Conservation (phyloP, 768 basidiomycete species). For the Podaxis sp. region DNA sequence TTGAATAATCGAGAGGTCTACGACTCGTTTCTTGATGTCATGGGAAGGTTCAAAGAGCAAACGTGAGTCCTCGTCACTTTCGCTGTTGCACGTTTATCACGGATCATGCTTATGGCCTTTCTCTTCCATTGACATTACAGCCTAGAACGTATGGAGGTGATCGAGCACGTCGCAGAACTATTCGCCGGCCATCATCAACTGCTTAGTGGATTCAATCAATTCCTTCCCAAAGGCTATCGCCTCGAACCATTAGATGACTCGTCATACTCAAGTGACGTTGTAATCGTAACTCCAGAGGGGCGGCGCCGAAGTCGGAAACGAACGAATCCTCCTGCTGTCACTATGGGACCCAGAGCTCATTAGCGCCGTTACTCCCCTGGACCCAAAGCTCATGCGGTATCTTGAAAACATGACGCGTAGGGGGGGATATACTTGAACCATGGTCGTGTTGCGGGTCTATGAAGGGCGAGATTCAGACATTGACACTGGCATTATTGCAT, state of each 20-base stretch:
- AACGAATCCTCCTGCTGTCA: neutral
- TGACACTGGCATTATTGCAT: conserved; percentile 4
- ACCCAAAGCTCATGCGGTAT: neutral
- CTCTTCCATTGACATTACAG: neutral
- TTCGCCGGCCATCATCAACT: conserved; percentile 11
- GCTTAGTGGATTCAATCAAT: conserved; percentile 11
- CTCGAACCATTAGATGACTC: conserved; percentile 11
- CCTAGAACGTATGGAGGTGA: conserved; percentile 11
- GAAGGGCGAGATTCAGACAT: neutral
- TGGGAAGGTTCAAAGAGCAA: conserved; percentile 9
- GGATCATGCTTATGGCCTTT: neutral
- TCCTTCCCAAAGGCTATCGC: conserved; percentile 11
- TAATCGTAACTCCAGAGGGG: conserved; percentile 9
- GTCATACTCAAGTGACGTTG: conserved; percentile 1
- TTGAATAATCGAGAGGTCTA: conserved; percentile 9
- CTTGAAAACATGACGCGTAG: neutral
- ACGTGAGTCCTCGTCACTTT: neutral
- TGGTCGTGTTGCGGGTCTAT: neutral
- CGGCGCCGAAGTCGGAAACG: neutral
- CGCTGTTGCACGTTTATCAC: neutral
- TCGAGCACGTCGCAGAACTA: conserved; percentile 9
- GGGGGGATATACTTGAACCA: neutral
- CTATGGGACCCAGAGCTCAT: neutral
- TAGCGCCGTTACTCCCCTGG: neutral
- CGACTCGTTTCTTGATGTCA: conserved; percentile 10